Base-by-base conservation (phyloP, 1,284 basidiomycete species). In the Peniophora sp. region DNA sequence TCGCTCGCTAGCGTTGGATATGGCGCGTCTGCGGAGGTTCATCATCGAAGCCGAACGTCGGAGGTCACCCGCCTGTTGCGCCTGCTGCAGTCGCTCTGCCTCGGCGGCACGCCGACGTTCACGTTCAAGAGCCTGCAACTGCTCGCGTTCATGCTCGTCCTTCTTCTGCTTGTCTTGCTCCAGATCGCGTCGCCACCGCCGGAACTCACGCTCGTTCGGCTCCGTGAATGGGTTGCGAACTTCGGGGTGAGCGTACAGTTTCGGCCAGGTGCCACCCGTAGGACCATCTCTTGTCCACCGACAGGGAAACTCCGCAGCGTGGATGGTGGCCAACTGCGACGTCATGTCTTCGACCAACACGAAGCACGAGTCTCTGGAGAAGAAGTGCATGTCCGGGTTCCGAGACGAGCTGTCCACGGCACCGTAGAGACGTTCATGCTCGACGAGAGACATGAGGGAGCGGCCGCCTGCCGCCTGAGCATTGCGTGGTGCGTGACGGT, bases 351-450 rank as follows among this genome's bases (percentile, higher is more conserved):
- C 95, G 23, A 99, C 81, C 39, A 99, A 77, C 24, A 98, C 75
- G 65, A 92, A 97, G 63, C 78, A 85, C 51, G 78, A 83, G 46
- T 79, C 77, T 50, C 85, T 83, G 24, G 81, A 72, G 68, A 99
- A 99, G 67, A 99, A 99, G 56, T 82, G 81, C 62, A 83, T 94
- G 67, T 96, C 92, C 1, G 92, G 85, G 67, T 99, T 97, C 37
- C 95, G 86, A 32, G 27, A 5, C 6, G 27, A 32, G 27, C 27
- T 12, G 70, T 99, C 97, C 3, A 82, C 85, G 1, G 86, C 88
- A 44, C 97, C 97, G 58, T 93, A 83, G 37, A 93, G 69, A 57
- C 85, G 85, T 65, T 99, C 97, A 24, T 89, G 85, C 56, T 91
- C 84, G 43, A 99, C 79, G 37, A 99, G 79, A 46, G 73, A 73